These are phyloP conservation scores for Cutaneotrichosporon daszewskae DNA, from an alignment of 1,284 basidiomycete species.

Conservation along the genomic window DNA sequence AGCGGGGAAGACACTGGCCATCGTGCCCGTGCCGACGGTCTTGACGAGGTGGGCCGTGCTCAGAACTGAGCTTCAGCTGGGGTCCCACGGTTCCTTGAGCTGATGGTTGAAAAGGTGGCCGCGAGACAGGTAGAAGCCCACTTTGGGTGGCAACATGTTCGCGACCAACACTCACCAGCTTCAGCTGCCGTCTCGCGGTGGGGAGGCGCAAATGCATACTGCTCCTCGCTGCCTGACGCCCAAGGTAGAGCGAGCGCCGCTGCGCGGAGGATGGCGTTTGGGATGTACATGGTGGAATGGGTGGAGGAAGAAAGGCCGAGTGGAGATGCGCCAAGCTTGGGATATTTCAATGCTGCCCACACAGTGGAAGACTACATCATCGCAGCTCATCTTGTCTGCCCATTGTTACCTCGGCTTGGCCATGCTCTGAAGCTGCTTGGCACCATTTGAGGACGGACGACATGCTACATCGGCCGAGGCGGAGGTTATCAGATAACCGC, in stretches of 20 bases:
- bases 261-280: conserved; percentile 2
- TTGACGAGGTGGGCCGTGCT: conserved; percentile 8
- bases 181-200: conserved; percentile 27
- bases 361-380: too few relatives aligned
- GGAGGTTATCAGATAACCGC: background rate
- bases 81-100: too few relatives aligned
- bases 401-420: too few relatives aligned
- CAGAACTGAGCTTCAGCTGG: conserved; percentile 5
- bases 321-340: too few relatives aligned
- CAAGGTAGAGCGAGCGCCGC: conserved; percentile 2
- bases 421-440: too few relatives aligned
- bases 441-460: too few relatives aligned
- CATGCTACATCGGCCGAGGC: background rate
- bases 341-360: too few relatives aligned
- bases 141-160: too few relatives aligned
- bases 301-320: background rate
- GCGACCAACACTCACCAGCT: conserved; percentile 18
- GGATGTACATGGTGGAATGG: conserved; percentile 4
- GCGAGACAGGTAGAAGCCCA: too few relatives aligned
- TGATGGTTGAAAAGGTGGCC: too few relatives aligned
- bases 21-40: conserved; percentile 31
- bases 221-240: too few relatives aligned
- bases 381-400: too few relatives aligned
- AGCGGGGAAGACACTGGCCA: conserved; percentile 39
- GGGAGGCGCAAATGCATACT: background rate